Evolutionary conservation across 176 grass and related monocot genomes (phyloP).

Genomic region (Sorghum bicolor): DNA sequence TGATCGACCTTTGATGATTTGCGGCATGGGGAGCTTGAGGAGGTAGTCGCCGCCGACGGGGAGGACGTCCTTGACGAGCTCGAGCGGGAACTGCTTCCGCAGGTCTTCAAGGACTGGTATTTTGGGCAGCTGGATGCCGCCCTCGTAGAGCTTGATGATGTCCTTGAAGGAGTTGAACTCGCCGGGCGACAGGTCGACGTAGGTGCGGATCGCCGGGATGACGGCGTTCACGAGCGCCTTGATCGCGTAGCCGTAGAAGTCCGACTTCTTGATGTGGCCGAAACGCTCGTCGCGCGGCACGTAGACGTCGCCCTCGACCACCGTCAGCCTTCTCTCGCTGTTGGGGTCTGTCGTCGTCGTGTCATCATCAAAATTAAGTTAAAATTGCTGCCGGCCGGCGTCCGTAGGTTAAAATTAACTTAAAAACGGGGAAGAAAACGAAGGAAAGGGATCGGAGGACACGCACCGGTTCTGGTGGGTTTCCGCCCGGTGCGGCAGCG

Average conservation of each 20-base stretch:
- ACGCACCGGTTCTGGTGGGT: too few relatives aligned
- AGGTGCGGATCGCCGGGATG: neutral
- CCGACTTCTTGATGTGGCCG: neutral
- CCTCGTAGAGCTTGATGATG: constrained; percentile 54
- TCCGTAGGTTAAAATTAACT: too few relatives aligned
- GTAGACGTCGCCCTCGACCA: neutral
- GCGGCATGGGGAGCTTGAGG: constrained; percentile 48
- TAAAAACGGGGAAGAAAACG: too few relatives aligned
- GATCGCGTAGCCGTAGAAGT: neutral
- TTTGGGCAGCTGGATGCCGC: constrained; percentile 41
- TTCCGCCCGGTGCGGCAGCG: constrained; percentile 28
- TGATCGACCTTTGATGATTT: constrained; percentile 49
- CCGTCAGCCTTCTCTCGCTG: neutral
- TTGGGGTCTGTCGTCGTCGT: neutral
- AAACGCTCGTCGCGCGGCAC: neutral
- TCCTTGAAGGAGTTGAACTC: constrained; percentile 75
- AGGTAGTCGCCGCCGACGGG: constrained; percentile 44
- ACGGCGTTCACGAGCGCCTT: neutral
- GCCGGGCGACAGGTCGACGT: neutral
- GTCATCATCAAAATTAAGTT: too few relatives aligned
- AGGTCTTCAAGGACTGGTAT: constrained; percentile 42
- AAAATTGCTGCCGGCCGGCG: too few relatives aligned
- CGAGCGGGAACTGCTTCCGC: constrained; percentile 36
- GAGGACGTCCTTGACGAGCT: constrained; percentile 65
- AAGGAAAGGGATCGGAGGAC: too few relatives aligned